Percentiles rank a stretch among this genome's conserved stretches.
phyloP scores from a whole-genome alignment of 2,329 filamentous ascomycete genomes.

The Alternaria postmessia region DNA sequence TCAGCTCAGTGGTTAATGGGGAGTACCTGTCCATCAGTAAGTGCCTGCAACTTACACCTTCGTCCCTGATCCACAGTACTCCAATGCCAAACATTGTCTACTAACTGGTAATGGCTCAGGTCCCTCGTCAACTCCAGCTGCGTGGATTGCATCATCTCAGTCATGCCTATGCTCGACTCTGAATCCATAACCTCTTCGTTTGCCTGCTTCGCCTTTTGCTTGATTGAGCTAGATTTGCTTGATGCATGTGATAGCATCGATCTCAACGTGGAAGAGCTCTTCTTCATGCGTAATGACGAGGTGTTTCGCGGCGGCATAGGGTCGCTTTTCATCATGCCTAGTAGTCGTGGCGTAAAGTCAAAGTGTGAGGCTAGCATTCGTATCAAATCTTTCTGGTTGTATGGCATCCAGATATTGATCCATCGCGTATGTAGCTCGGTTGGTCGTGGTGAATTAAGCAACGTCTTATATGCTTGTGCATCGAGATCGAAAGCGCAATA shows the following conservation, averaged over 20 bases:
- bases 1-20: not conserved
- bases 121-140: slow-evolving; percentile 47
- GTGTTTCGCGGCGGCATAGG: slow-evolving; percentile 51
- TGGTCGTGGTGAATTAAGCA: slow-evolving; percentile 53
- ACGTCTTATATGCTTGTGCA: slow-evolving; percentile 52
- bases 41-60: slow-evolving; percentile 59
- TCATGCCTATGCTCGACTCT: slow-evolving; percentile 49
- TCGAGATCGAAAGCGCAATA: slow-evolving; percentile 65
- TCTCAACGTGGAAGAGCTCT: slow-evolving; percentile 43
- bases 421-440: slow-evolving; percentile 67
- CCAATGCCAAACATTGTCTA: slow-evolving; percentile 78
- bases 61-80: slow-evolving; percentile 74
- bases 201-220: slow-evolving; percentile 17
- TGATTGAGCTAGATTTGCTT: slow-evolving; percentile 27
- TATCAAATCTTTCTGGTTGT: slow-evolving; percentile 65
- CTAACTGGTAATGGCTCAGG: slow-evolving; percentile 65
- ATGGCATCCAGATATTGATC: slow-evolving; percentile 79
- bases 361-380: slow-evolving; percentile 67
- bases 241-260: slow-evolving; percentile 42
- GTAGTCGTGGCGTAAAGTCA: slow-evolving; percentile 72
- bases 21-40: not conserved
- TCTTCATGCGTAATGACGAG: slow-evolving; percentile 27
- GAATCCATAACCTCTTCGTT: slow-evolving; percentile 33
- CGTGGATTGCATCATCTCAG: slow-evolving; percentile 46
- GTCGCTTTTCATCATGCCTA: slow-evolving; percentile 68